Conservation (phyloP, 257 asterid species). For the Lantana camara region DNA sequence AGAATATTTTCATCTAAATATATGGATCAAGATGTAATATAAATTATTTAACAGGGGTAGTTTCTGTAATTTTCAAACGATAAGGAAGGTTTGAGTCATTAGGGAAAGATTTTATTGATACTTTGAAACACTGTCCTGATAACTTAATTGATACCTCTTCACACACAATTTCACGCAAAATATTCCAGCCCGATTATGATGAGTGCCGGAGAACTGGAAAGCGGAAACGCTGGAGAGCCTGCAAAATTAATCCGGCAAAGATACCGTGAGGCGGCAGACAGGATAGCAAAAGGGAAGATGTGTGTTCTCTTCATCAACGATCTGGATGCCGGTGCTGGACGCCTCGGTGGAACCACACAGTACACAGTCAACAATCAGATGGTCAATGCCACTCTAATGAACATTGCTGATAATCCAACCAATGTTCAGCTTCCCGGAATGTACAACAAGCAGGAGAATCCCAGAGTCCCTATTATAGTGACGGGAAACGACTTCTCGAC, state of each 20-base stretch:
- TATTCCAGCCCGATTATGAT: conserved; percentile 53
- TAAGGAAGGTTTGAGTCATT: too few species aligned
- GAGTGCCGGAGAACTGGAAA: conserved; percentile 68
- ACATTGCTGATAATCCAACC: conserved; percentile 60
- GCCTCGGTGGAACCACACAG: conserved; percentile 57
- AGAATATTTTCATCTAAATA: too few species aligned
- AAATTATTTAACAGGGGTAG: too few species aligned
- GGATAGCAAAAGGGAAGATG: conserved; percentile 51
- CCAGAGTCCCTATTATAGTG: conserved; percentile 50
- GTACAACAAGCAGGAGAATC: conserved; percentile 57
- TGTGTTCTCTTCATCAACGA: conserved; percentile 58
- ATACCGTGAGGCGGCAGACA: conserved; percentile 63
- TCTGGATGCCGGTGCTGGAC: conserved; percentile 62
- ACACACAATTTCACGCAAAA: not conserved
- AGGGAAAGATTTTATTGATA: too few species aligned
- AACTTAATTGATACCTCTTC: not conserved
- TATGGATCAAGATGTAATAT: too few species aligned
- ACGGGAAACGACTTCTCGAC: conserved; percentile 63
- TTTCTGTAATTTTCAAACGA: too few species aligned
- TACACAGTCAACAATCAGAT: conserved; percentile 63
- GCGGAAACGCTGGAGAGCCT: conserved; percentile 68
- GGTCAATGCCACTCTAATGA: conserved; percentile 66
- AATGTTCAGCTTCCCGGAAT: conserved; percentile 60
- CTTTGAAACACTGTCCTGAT: too few species aligned
- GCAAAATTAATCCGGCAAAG: conserved; percentile 56